Evolutionary conservation across 1,139 yeast species (phyloP).

Genomic region (Spathaspora sp.): DNA sequence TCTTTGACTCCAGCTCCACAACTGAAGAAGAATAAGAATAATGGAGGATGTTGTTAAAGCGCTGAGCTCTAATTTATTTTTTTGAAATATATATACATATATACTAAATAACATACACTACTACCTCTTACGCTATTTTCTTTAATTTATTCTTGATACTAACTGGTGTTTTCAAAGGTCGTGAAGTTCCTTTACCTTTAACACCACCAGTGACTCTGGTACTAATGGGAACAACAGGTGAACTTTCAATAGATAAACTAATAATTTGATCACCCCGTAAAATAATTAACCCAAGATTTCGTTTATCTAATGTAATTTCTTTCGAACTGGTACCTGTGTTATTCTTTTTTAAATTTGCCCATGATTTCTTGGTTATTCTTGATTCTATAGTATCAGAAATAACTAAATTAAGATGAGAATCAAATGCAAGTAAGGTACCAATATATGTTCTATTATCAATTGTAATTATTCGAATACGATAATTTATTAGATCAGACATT

Average conservation of each 20-base stretch:
- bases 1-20: slow-evolving; percentile 92
- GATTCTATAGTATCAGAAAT: slow-evolving; percentile 83
- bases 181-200: slow-evolving; percentile 46
- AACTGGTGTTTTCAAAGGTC: slow-evolving; percentile 37
- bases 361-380: slow-evolving; percentile 65
- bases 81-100: too few species aligned
- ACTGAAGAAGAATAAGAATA: slow-evolving; percentile 61
- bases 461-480: slow-evolving; percentile 70
- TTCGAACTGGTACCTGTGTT: slow-evolving; percentile 5
- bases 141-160: slow-evolving; percentile 18
- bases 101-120: background rate
- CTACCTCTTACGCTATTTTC: slow-evolving; percentile 10
- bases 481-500: slow-evolving; percentile 71
- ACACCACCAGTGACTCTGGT: slow-evolving; percentile 30
- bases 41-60: slow-evolving; percentile 61
- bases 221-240: slow-evolving; percentile 57
- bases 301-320: slow-evolving; percentile 51
- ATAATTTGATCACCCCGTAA: slow-evolving; percentile 88
- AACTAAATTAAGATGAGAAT: slow-evolving; percentile 85
- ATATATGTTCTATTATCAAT: slow-evolving; percentile 72
- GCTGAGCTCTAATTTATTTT: too few species aligned
- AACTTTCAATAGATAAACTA: slow-evolving; percentile 78
- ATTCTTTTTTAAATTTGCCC: slow-evolving; percentile 32
- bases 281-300: slow-evolving; percentile 78
- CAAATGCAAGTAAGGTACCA: slow-evolving; percentile 86